A percentile compares a stretch with the other conserved stretches of the same genome.
Evolutionary conservation across 306 rosid species (phyloP).

Genomic region (Vigna mungo): DNA sequence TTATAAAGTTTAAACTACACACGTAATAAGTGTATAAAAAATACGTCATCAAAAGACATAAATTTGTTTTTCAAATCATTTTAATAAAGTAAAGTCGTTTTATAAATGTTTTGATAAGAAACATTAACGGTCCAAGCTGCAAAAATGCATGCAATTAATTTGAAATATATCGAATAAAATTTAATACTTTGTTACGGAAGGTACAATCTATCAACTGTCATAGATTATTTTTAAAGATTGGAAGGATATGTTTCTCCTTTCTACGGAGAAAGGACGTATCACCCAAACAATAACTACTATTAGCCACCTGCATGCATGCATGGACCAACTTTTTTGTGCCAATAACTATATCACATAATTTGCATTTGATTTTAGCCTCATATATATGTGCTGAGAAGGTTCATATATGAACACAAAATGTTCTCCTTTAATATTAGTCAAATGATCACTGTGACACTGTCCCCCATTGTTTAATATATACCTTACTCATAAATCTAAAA

Average conservation of each 20-base stretch:
- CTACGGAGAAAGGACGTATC: background rate
- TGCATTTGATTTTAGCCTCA: background rate
- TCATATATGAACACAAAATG: background rate
- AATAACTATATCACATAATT: background rate
- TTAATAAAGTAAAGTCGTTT: too few relatives aligned
- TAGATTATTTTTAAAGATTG: background rate
- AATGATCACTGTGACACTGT: background rate
- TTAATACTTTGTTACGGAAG: background rate
- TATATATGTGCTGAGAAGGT: background rate
- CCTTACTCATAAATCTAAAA: conserved; percentile 10
- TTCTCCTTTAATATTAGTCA: background rate
- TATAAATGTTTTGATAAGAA: too few relatives aligned
- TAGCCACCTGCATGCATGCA: background rate
- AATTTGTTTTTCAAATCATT: too few relatives aligned
- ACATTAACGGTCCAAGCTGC: too few relatives aligned
- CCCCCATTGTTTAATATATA: background rate
- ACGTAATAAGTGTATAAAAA: background rate
- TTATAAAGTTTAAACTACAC: background rate
- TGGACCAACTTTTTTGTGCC: background rate
- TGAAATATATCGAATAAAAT: background rate
- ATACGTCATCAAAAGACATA: too few relatives aligned
- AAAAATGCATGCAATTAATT: too few relatives aligned
- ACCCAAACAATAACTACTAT: background rate
- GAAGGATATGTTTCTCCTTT: background rate
- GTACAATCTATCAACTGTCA: background rate